phyloP scores from a whole-genome alignment of 495 filamentous ascomycete species.

The Parathielavia hyrcaniae region DNA sequence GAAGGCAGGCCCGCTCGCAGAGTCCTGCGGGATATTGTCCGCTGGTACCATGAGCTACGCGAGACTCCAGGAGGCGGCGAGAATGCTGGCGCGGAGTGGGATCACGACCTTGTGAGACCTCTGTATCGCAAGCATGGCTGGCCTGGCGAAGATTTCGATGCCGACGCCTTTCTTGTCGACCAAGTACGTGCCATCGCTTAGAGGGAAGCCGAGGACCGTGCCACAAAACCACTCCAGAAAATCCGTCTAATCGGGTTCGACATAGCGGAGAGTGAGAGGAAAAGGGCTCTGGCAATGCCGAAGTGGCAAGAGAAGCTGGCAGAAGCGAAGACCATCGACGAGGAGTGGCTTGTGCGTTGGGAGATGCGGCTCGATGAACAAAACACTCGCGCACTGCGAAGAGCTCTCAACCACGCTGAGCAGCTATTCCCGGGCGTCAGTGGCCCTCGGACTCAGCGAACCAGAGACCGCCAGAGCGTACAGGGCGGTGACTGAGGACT shows the following conservation, averaged over 20 bases:
- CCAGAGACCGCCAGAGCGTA: background rate
- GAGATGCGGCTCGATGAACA: background rate
- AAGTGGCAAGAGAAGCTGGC: background rate
- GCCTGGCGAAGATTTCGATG: slow-evolving; percentile 17
- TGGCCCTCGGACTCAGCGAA: background rate
- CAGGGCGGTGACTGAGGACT: no score
- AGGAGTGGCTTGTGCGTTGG: slow-evolving; percentile 5
- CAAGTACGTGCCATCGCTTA: background rate
- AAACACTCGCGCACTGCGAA: background rate
- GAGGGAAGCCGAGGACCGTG: background rate
- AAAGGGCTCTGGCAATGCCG: no score
- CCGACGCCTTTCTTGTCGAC: slow-evolving; percentile 12
- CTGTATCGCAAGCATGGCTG: slow-evolving; percentile 20
- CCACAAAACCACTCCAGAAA: background rate
- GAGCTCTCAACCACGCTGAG: background rate
- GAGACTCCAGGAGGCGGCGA: background rate
- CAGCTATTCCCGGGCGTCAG: no score
- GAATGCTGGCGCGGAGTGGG: background rate
- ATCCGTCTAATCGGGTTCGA: background rate
- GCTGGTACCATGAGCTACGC: slow-evolving; percentile 3
- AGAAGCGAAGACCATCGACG: background rate
- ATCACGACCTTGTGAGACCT: background rate
- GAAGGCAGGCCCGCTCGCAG: slow-evolving; percentile 15
- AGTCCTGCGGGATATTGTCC: slow-evolving; percentile 23
- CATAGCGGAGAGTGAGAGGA: background rate